These are phyloP conservation scores for Globisporangium camurandrum DNA, from an alignment of 352 stramenopile species.

Conservation along the genomic window DNA sequence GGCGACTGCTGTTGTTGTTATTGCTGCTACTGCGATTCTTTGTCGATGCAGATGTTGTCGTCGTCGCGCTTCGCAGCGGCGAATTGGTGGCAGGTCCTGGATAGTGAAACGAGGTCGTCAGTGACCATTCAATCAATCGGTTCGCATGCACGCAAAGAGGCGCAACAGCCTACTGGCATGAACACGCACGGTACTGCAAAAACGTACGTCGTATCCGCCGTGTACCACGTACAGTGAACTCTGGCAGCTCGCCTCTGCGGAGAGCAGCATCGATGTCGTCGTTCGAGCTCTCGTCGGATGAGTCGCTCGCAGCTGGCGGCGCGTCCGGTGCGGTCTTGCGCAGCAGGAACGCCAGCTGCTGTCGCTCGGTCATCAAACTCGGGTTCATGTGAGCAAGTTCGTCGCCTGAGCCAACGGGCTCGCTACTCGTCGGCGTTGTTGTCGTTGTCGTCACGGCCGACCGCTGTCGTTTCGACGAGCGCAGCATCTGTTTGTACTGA, in stretches of 20 bases:
- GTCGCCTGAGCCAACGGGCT: slow-evolving; percentile 8
- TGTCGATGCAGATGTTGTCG: background rate
- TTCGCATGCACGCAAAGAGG: too few species aligned
- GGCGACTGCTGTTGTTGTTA: slow-evolving; percentile 4
- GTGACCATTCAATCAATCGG: too few species aligned
- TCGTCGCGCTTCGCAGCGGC: slow-evolving; percentile 14
- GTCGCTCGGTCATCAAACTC: slow-evolving; percentile 76
- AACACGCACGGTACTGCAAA: background rate
- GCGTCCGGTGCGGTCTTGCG: slow-evolving; percentile 59
- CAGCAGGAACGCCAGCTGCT: slow-evolving; percentile 79
- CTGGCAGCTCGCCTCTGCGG: slow-evolving; percentile 3
- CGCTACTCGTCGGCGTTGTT: background rate
- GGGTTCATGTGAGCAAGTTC: slow-evolving; percentile 25
- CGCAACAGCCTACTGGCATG: too few species aligned
- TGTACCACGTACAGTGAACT: slow-evolving; percentile 3
- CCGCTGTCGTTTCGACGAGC: slow-evolving; percentile 12
- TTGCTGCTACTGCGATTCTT: slow-evolving; percentile 1
- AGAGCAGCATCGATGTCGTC: slow-evolving; percentile 1
- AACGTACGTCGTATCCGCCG: slow-evolving; percentile 10
- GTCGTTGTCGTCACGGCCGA: too few species aligned
- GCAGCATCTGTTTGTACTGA: too few species aligned
- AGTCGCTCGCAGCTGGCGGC: slow-evolving; percentile 15
- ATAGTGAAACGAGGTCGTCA: background rate
- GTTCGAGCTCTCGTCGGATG: slow-evolving; percentile 23
- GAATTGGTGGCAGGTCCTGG: slow-evolving; percentile 16